Evolutionary conservation across 805 yeast genomes (phyloP).

Genomic region (Metschnikowia arizonensis): DNA sequence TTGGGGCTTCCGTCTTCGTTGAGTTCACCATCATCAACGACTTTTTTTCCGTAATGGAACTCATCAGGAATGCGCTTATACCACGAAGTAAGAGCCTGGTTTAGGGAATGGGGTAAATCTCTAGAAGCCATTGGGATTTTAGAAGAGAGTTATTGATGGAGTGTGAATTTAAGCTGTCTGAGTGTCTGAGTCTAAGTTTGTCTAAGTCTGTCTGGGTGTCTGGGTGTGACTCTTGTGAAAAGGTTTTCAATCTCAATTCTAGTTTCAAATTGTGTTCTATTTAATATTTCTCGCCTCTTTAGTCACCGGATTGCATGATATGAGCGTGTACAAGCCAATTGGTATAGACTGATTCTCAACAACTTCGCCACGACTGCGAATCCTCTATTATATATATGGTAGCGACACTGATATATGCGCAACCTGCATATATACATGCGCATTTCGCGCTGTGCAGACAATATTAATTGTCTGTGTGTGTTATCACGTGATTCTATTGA

Average conservation of each 20-base stretch:
- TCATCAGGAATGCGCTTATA: constrained; percentile 14
- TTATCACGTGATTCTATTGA: not conserved
- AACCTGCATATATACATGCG: not conserved
- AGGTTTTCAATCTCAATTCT: too few species aligned
- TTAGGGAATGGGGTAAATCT: constrained; percentile 18
- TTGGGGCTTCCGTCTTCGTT: constrained; percentile 15
- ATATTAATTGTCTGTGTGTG: not conserved
- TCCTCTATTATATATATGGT: not conserved
- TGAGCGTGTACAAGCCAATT: too few species aligned
- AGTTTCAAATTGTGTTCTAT: too few species aligned
- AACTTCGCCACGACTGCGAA: not conserved
- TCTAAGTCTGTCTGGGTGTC: too few species aligned
- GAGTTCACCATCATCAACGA: constrained; percentile 9
- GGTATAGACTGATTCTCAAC: too few species aligned
- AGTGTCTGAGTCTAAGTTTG: too few species aligned
- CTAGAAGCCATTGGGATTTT: constrained; percentile 20
- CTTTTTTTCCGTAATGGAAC: constrained; percentile 6
- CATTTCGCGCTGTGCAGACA: not conserved
- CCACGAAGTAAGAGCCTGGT: constrained; percentile 15
- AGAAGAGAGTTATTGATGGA: too few species aligned
- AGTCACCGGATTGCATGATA: too few species aligned
- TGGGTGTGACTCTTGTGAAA: too few species aligned
- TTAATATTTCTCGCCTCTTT: too few species aligned
- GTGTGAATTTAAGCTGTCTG: too few species aligned
- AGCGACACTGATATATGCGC: not conserved